These are phyloP conservation scores for Neopestalotiopsis sp. DNA, from an alignment of 2,329 filamentous ascomycete genomes.

Conservation along the genomic window DNA sequence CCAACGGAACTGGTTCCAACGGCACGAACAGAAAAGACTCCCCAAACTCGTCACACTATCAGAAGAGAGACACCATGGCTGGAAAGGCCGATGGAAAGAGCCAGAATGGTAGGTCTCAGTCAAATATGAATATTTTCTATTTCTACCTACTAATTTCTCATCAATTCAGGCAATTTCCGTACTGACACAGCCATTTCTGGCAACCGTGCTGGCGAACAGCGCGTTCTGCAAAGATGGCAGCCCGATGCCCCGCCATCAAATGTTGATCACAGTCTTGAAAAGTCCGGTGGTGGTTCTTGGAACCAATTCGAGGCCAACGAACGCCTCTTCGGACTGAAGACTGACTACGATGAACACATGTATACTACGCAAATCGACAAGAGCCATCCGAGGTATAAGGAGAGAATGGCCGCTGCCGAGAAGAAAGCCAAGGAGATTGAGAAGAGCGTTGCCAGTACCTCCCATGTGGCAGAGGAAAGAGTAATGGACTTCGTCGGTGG, in stretches of 20 bases:
- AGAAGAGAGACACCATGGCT: conserved; percentile 36
- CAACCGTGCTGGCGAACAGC: conserved; percentile 70
- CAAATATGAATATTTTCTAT: background rate
- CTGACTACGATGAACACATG: conserved; percentile 90
- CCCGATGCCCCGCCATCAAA: conserved; percentile 64
- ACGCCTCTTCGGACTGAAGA: conserved; percentile 83
- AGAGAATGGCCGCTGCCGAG: conserved; percentile 78
- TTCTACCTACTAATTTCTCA: conserved; percentile 2
- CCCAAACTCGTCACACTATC: conserved; percentile 32
- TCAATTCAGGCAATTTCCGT: conserved; percentile 71
- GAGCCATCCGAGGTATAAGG: conserved; percentile 79
- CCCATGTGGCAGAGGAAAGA: conserved; percentile 90
- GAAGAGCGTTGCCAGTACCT: conserved; percentile 71
- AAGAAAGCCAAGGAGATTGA: conserved; percentile 91
- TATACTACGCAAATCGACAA: conserved; percentile 94
- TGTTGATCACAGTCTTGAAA: conserved; percentile 75
- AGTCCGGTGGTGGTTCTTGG: conserved; percentile 63
- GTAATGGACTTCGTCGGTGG: conserved; percentile 69
- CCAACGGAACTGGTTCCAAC: conserved; percentile 29
- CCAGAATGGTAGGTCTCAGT: conserved; percentile 40
- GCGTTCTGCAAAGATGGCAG: conserved; percentile 82
- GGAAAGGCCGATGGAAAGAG: conserved; percentile 22
- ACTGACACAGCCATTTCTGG: conserved; percentile 91
- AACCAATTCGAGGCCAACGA: conserved; percentile 95
- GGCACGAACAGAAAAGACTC: conserved; percentile 33